Conservation (phyloP, 2,329 filamentous ascomycete genomes). For the Fusarium pseudograminearum region DNA sequence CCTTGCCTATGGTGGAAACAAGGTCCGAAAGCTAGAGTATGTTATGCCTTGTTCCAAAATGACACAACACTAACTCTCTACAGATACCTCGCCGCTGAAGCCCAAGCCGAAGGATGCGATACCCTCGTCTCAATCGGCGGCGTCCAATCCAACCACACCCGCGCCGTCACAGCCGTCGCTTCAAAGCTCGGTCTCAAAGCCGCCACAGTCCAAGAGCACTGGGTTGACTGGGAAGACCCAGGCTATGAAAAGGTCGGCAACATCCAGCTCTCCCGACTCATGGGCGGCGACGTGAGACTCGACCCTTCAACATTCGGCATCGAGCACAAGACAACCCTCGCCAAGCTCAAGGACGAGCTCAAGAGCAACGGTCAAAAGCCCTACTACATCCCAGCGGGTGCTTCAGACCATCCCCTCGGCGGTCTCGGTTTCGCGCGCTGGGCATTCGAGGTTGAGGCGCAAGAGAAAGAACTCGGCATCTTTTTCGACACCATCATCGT, state of each 20-base stretch:
- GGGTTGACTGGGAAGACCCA: slow-evolving; percentile 72
- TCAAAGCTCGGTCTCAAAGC: slow-evolving; percentile 67
- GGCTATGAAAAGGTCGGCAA: slow-evolving; percentile 76
- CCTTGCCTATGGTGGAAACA: slow-evolving; percentile 76
- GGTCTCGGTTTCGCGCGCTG: slow-evolving; percentile 78
- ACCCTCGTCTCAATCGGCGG: slow-evolving; percentile 76
- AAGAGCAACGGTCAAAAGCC: slow-evolving; percentile 67
- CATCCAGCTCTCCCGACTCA: slow-evolving; percentile 75
- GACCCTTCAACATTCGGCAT: slow-evolving; percentile 74
- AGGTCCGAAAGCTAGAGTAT: slow-evolving; percentile 75
- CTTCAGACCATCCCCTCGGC: slow-evolving; percentile 76
- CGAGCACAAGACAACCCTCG: slow-evolving; percentile 73
- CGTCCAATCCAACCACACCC: slow-evolving; percentile 77
- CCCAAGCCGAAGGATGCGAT: slow-evolving; percentile 66
- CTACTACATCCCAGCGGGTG: slow-evolving; percentile 79
- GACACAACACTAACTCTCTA: background rate
- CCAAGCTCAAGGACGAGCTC: slow-evolving; percentile 66
- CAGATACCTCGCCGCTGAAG: slow-evolving; percentile 74
- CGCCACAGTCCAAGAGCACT: slow-evolving; percentile 72
- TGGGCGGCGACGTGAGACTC: slow-evolving; percentile 73
- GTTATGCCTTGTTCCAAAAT: background rate
- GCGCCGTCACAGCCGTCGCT: slow-evolving; percentile 73
- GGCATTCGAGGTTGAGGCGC: slow-evolving; percentile 74
- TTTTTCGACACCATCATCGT: slow-evolving; percentile 77
- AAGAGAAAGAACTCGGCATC: slow-evolving; percentile 70